Conservation (phyloP, 257 asterid genomes). For the Solanum commersonii region DNA sequence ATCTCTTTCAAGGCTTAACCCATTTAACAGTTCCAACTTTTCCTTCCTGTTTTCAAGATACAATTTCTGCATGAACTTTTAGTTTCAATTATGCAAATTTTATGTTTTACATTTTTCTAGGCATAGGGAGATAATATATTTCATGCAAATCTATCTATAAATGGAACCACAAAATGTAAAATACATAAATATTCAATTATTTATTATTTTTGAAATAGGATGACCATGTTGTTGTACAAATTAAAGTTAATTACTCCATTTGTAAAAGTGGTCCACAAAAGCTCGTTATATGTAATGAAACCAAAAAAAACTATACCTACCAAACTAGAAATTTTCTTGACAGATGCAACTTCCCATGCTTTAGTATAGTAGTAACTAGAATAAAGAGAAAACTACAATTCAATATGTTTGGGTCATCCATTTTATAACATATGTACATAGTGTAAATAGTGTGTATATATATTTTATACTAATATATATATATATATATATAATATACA, state of each 20-base stretch:
- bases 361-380: background rate
- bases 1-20: conserved; percentile 40
- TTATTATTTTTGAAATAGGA: background rate
- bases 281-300: background rate
- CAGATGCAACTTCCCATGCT: background rate
- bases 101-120: background rate
- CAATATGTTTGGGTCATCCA: no score
- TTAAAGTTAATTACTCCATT: background rate
- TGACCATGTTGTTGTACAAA: background rate
- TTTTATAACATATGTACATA: no score
- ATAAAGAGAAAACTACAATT: background rate
- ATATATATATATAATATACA: no score
- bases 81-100: background rate
- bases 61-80: conserved; percentile 38
- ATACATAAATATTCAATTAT: background rate
- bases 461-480: no score
- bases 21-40: conserved; percentile 58
- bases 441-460: no score
- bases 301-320: background rate
- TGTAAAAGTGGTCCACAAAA: background rate
- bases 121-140: background rate
- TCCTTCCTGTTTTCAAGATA: conserved; percentile 47
- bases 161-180: background rate
- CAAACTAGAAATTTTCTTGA: background rate
- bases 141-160: background rate